These are phyloP conservation scores for Phytopythium aichiense DNA, from an alignment of 352 stramenopile species.

Conservation along the genomic window DNA sequence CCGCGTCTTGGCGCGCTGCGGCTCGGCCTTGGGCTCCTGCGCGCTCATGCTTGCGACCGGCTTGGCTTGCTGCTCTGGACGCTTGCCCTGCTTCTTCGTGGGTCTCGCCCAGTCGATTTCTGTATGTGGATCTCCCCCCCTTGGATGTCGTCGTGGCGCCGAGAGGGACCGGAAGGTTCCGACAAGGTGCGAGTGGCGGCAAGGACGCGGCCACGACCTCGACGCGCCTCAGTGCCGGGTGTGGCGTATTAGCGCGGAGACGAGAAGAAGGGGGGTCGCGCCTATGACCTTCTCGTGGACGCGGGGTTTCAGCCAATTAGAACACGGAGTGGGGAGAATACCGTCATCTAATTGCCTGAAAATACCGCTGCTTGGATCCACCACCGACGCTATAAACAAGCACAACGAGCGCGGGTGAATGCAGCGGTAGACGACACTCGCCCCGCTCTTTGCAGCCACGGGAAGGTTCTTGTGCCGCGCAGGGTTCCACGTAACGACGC, in stretches of 20 bases:
- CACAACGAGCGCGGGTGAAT: background rate
- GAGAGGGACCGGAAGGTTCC: background rate
- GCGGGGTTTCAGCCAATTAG: background rate
- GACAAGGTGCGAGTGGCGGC: background rate
- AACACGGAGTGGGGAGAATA: background rate
- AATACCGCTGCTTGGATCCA: background rate
- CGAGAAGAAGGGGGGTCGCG: no score
- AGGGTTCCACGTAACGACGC: background rate
- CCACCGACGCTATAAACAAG: background rate
- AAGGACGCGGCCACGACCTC: background rate
- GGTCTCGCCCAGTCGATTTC: background rate
- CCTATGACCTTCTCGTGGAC: background rate
- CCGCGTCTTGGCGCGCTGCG: constrained; percentile 69
- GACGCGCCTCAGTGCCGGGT: background rate
- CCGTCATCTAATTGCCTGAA: background rate
- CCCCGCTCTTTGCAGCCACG: background rate
- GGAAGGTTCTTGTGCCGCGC: background rate
- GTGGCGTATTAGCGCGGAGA: background rate
- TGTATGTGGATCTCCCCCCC: background rate
- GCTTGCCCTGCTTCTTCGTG: background rate
- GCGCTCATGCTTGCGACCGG: constrained; percentile 10
- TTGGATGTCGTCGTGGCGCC: background rate
- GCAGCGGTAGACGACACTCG: no score
- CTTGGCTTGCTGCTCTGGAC: background rate
- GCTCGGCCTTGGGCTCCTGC: constrained; percentile 16